Percentiles rank a stretch among this genome's conserved stretches.
phyloP scores from a whole-genome alignment of 1,284 basidiomycete genomes.

The Xanthoconium separans region DNA sequence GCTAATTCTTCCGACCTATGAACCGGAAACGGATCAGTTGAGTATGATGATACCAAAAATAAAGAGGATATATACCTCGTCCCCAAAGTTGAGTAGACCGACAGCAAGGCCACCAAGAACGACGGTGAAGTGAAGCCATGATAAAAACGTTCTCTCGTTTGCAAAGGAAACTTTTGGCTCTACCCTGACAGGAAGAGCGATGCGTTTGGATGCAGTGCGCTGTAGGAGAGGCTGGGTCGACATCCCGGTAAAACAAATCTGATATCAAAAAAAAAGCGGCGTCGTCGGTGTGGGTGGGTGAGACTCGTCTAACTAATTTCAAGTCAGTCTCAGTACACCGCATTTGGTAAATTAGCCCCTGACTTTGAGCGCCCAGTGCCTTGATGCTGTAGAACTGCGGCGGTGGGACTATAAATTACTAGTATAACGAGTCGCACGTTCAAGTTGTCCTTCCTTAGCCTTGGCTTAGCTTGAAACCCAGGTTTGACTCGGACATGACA shows the following conservation, averaged over 20 bases:
- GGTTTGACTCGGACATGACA: conserved; percentile 8
- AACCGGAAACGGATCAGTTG: conserved; percentile 2
- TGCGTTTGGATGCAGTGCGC: conserved; percentile 92
- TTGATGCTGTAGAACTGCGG: neutral
- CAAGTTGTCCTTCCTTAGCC: neutral
- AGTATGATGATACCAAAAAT: neutral
- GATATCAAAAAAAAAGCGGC: conserved; percentile 7
- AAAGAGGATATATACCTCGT: conserved; percentile 59
- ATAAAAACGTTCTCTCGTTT: conserved; percentile 93
- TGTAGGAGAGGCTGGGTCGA: conserved; percentile 98
- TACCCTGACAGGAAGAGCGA: conserved; percentile 91
- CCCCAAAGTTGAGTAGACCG: conserved; percentile 97
- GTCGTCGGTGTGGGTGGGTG: neutral
- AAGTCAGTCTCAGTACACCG: conserved; percentile 5
- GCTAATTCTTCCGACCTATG: conserved; percentile 84
- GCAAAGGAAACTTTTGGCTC: conserved; percentile 96
- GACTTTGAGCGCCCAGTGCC: neutral
- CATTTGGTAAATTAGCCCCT: conserved; percentile 25
- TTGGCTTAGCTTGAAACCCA: neutral
- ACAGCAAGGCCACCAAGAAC: conserved; percentile 92
- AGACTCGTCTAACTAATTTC: conserved; percentile 16
- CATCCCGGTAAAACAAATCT: conserved; percentile 41
- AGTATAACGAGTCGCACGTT: too few species aligned
- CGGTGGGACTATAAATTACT: neutral
- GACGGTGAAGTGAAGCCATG: conserved; percentile 96